Base-by-base conservation (phyloP, 306 rosid species). In the Begonia peltatifolia region DNA sequence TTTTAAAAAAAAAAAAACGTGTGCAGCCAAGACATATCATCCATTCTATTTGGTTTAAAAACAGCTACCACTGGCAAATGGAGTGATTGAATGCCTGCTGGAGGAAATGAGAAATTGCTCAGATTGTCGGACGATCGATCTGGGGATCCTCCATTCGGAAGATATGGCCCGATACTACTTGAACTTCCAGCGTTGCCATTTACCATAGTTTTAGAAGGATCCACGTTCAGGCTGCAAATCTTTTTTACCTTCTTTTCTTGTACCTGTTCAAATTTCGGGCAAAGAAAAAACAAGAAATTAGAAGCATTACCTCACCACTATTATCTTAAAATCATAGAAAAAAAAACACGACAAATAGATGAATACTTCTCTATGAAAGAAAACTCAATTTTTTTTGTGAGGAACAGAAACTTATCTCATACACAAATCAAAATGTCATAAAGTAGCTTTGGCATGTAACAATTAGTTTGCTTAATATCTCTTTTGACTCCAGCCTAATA, bases 1-100 rank as follows among this genome's bases (percentile, higher is more conserved):
- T 64, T 20, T 20, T 20, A 2, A 2, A 20, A 2, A 2, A 20
- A 20, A 20, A 20, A 20, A 20, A 20, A 3, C 0, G 2, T 20
- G 23, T 20, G 23, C 23, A 20, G 23, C 23, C 23, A 20, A 20
- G 23, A 20, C 9, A 30, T 4, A 30, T 30, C 38, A 30, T 30
- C 38, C 38, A 6, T 30, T 30, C 38, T 30, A 30, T 30, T 30
- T 30, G 38, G 66, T 57, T 44, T 44, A 44, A 12, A n/a, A 3
- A 44, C 48, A 59, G 70, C 74, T 76, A 82, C 85, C 82, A 71
- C 65, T 22, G 90, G 85, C 61, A 82, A 69, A 49, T 47, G 81
- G 41, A 82, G 68, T 55, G 83, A 61, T 36, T 54, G 61, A 11
- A 64, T 30, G 50, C 63, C 69, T 30, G 65, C 80, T 22, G 64